Conservation (phyloP, 2,329 filamentous ascomycete species). For the Immersiporthe knoxdaviesiana region DNA sequence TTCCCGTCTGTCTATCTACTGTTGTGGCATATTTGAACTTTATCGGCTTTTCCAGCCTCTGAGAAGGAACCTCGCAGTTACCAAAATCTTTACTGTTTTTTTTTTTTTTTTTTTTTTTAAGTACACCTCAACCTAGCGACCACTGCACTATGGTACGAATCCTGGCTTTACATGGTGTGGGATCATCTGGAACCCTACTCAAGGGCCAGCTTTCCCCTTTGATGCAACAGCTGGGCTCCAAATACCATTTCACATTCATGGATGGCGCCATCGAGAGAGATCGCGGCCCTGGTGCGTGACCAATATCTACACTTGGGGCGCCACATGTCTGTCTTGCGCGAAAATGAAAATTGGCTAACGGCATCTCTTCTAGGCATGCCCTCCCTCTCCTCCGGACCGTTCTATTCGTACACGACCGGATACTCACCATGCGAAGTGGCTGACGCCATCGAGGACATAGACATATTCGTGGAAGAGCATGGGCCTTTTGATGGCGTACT, state of each 20-base stretch:
- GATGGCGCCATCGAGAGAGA: neutral
- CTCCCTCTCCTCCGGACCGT: neutral
- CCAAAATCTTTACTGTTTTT: neutral
- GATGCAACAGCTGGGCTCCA: neutral
- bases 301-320: too few relatives aligned
- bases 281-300: constrained; percentile 7
- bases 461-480: neutral
- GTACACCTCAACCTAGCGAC: neutral
- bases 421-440: neutral
- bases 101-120: too few relatives aligned
- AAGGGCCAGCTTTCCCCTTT: constrained; percentile 7
- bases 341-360: too few relatives aligned
- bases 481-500: constrained; percentile 14
- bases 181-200: constrained; percentile 3
- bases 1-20: too few relatives aligned
- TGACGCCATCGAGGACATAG: constrained; percentile 2
- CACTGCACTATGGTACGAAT: neutral
- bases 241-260: constrained; percentile 9
- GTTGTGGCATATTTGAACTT: too few relatives aligned
- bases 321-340: too few relatives aligned
- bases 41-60: too few relatives aligned
- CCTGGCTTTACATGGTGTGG: constrained; percentile 6
- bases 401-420: constrained; percentile 6
- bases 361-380: neutral
- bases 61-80: too few relatives aligned